Evolutionary conservation across 2,329 filamentous ascomycete species (phyloP).

Genomic region (Diplodia sapinea): DNA sequence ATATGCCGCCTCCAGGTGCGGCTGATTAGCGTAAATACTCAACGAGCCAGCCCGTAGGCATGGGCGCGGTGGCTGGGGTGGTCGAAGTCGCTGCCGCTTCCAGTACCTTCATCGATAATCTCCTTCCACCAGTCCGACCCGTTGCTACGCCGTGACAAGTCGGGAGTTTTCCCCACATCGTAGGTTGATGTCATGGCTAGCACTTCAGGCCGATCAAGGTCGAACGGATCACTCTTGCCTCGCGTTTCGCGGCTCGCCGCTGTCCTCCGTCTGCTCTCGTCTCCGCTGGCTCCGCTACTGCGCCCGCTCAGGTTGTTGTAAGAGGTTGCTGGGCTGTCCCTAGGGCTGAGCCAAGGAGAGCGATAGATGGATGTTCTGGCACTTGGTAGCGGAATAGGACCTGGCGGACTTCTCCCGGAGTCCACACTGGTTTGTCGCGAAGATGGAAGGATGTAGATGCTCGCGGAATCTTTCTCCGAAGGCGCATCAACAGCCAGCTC

Average conservation of each 20-base stretch:
- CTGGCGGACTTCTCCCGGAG: slow-evolving; percentile 1
- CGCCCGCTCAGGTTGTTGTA: not conserved
- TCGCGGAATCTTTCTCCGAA: slow-evolving; percentile 8
- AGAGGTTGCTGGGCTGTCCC: slow-evolving; percentile 2
- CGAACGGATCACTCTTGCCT: slow-evolving; percentile 49
- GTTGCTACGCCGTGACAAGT: not conserved
- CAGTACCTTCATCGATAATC: slow-evolving; percentile 13
- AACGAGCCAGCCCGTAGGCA: slow-evolving; percentile 11
- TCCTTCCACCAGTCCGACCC: slow-evolving; percentile 23
- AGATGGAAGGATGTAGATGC: slow-evolving; percentile 25
- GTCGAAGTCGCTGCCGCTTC: not conserved
- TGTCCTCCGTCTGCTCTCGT: slow-evolving; percentile 4
- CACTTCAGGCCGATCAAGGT: slow-evolving; percentile 49
- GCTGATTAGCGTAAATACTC: not conserved
- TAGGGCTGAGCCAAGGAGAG: slow-evolving; percentile 10
- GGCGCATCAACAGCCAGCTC: not conserved
- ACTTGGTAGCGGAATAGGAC: slow-evolving; percentile 24
- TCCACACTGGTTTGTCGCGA: slow-evolving; percentile 11
- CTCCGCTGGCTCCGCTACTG: slow-evolving; percentile 13
- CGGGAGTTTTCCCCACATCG: not conserved
- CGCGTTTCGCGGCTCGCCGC: slow-evolving; percentile 36
- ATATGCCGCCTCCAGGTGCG: not conserved
- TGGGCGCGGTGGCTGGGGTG: not conserved
- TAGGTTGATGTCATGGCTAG: slow-evolving; percentile 39
- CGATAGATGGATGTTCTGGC: slow-evolving; percentile 1